Percentiles rank a stretch among this genome's conserved stretches.
These are phyloP conservation scores for Alternaria brassicicola DNA, from an alignment of 2,329 filamentous ascomycete species.

Conservation along the genomic window DNA sequence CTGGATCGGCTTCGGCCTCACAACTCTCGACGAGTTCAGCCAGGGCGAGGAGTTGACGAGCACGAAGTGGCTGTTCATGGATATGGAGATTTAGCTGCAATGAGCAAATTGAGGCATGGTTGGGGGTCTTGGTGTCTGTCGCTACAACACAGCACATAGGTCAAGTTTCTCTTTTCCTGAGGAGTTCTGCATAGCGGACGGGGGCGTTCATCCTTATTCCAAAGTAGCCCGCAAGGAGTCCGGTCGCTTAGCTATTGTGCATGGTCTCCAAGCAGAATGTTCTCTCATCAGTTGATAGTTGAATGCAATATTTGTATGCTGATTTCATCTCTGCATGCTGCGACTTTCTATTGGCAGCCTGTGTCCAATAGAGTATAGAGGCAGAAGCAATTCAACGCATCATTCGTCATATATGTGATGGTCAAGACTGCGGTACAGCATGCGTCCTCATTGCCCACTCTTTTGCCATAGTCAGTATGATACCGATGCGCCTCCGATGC, in stretches of 20 bases:
- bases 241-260: constrained; percentile 2
- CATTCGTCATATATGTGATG: neutral
- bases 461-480: neutral
- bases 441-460: neutral
- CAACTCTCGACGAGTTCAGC: constrained; percentile 79
- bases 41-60: constrained; percentile 66
- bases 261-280: constrained; percentile 4
- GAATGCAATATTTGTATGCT: neutral
- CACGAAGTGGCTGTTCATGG: constrained; percentile 82
- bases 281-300: neutral
- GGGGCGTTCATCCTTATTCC: neutral
- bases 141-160: neutral
- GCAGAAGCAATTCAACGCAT: neutral
- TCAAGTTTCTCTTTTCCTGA: neutral
- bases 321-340: neutral
- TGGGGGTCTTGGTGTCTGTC: neutral
- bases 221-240: constrained; percentile 5
- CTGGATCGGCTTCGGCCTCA: constrained; percentile 90
- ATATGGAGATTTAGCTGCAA: constrained; percentile 73
- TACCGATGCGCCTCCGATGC: neutral
- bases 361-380: neutral
- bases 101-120: neutral
- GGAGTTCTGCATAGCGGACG: neutral
- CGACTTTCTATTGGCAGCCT: no score
- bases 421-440: neutral